These are phyloP conservation scores for Pestalotiopsis sp. DNA, from an alignment of 2,329 filamentous ascomycete genomes.

Conservation along the genomic window DNA sequence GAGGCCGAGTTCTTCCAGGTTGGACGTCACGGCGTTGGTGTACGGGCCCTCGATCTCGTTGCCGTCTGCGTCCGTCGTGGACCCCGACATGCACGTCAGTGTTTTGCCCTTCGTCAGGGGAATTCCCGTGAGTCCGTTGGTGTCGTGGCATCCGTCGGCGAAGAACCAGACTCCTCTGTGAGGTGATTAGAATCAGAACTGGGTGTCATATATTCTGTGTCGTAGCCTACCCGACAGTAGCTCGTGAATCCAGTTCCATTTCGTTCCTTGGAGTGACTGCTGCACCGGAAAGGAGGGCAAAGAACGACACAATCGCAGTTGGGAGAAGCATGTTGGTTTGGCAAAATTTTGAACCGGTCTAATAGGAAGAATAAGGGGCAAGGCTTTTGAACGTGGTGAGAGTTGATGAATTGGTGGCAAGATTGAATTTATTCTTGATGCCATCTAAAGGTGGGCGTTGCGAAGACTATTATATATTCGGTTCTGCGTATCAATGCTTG, in stretches of 20 bases:
- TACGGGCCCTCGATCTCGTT: neutral
- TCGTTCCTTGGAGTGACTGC: neutral
- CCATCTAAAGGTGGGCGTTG: too few relatives aligned
- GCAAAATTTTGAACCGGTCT: neutral
- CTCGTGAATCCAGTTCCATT: neutral
- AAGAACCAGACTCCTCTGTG: slow-evolving; percentile 12
- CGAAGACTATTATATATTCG: too few relatives aligned
- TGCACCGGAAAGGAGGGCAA: neutral
- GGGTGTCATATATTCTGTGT: neutral
- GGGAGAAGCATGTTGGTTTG: neutral
- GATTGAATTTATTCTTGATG: too few relatives aligned
- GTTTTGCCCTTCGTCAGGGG: neutral
- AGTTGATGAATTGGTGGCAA: too few relatives aligned
- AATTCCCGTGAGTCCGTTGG: neutral
- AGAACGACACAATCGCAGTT: neutral
- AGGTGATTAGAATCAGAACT: neutral
- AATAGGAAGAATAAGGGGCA: neutral
- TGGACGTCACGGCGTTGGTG: slow-evolving; percentile 8
- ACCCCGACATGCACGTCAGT: slow-evolving; percentile 10
- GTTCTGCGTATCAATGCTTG: too few relatives aligned
- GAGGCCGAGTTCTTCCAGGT: slow-evolving; percentile 5
- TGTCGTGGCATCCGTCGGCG: slow-evolving; percentile 11
- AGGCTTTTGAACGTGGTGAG: too few relatives aligned
- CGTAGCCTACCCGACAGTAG: neutral
- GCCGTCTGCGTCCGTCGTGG: neutral